Conservation (phyloP, 331 rosid species). For the Stylosanthes scabra region DNA sequence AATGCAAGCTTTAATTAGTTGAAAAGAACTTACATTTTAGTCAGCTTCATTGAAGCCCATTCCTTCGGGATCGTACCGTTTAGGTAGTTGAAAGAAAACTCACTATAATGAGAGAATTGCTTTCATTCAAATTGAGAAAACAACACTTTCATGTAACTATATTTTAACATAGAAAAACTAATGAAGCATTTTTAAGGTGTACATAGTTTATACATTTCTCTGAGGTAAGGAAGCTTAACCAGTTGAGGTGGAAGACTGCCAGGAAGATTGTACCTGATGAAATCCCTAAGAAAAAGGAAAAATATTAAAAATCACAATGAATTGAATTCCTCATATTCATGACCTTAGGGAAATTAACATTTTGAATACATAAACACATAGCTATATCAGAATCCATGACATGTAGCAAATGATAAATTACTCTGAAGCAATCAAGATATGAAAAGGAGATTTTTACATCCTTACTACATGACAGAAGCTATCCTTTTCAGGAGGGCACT, state of each 20-base stretch:
- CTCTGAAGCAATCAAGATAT: slow-evolving; percentile 22
- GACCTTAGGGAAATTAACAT: background rate
- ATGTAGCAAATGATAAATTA: too few relatives aligned
- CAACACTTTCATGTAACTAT: slow-evolving; percentile 6
- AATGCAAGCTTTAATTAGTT: slow-evolving; percentile 23
- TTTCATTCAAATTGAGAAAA: slow-evolving; percentile 17
- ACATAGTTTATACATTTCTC: slow-evolving; percentile 66
- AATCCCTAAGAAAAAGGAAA: slow-evolving; percentile 46
- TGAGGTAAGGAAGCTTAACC: slow-evolving; percentile 77
- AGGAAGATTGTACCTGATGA: slow-evolving; percentile 67
- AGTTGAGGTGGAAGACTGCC: slow-evolving; percentile 90
- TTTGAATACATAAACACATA: slow-evolving; percentile 18
- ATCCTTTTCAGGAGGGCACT: slow-evolving; percentile 36
- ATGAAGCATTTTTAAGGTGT: slow-evolving; percentile 30
- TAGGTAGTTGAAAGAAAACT: slow-evolving; percentile 74
- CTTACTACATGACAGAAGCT: slow-evolving; percentile 67
- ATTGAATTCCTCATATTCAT: background rate
- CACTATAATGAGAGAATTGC: slow-evolving; percentile 43
- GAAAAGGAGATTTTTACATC: slow-evolving; percentile 62
- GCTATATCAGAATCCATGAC: slow-evolving; percentile 14
- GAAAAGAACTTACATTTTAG: slow-evolving; percentile 57
- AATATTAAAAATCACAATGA: slow-evolving; percentile 1
- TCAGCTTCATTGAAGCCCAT: slow-evolving; percentile 68
- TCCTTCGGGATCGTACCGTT: slow-evolving; percentile 74
- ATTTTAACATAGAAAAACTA: slow-evolving; percentile 16